Evolutionary conservation across 169 alveolate genomes (phyloP).

Genomic region (Sarcocystis neurona): DNA sequence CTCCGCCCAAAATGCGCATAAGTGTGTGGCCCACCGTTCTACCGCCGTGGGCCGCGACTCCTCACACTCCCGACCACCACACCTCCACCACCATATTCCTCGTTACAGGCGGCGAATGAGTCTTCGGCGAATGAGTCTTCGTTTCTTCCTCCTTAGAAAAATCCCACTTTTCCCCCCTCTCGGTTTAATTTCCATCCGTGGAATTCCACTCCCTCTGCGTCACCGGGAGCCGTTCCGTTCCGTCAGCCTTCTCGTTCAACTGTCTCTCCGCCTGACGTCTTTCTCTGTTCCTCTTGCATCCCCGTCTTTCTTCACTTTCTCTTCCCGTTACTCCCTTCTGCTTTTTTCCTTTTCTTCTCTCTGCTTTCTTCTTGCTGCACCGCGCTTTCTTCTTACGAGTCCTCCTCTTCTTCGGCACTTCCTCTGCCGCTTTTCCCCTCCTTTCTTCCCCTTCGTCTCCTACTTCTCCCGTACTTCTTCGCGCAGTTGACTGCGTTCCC

Average conservation of each 20-base stretch:
- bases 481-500: too few relatives aligned
- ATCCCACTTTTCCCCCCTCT: background rate
- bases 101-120: too few relatives aligned
- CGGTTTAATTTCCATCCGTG: background rate
- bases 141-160: too few relatives aligned
- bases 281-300: background rate
- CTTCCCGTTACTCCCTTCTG: background rate
- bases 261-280: background rate
- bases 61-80: too few relatives aligned
- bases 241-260: background rate
- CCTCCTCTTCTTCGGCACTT: background rate
- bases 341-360: background rate
- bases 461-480: too few relatives aligned
- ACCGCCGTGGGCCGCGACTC: too few relatives aligned
- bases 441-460: too few relatives aligned
- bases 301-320: background rate
- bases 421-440: background rate
- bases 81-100: too few relatives aligned
- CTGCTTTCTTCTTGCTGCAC: background rate
- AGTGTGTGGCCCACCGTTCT: too few relatives aligned
- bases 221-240: background rate
- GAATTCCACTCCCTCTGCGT: background rate
- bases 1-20: too few relatives aligned
- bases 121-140: too few relatives aligned
- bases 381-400: background rate